These are phyloP conservation scores for Rhodotorula sp. DNA, from an alignment of 1,284 basidiomycete genomes.

Conservation along the genomic window DNA sequence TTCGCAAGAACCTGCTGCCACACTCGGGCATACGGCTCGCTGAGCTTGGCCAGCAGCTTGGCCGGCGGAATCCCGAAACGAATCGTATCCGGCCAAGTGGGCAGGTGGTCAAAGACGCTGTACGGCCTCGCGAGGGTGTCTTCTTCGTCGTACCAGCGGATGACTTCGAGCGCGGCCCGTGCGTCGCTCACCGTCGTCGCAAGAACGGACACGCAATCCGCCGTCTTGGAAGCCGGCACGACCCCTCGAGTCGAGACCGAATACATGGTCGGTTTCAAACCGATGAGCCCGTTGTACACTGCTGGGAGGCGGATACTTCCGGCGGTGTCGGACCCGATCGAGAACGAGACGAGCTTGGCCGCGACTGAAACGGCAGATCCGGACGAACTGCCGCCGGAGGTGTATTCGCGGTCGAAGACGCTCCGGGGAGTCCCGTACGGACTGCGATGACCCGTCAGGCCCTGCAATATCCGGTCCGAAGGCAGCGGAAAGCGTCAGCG, in stretches of 20 bases:
- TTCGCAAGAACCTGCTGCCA: background rate
- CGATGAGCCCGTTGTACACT: slow-evolving; percentile 19
- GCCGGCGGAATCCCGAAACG: slow-evolving; percentile 2
- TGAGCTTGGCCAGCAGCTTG: slow-evolving; percentile 1
- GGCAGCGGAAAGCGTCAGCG: too few species aligned
- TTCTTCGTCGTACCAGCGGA: slow-evolving; percentile 11
- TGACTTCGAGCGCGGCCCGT: slow-evolving; percentile 1
- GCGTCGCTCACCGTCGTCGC: slow-evolving; percentile 11
- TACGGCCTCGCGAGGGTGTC: slow-evolving; percentile 4
- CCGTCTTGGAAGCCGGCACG: slow-evolving; percentile 14
- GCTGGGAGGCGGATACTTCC: slow-evolving; percentile 21
- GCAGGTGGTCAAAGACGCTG: background rate
- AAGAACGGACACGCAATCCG: slow-evolving; percentile 17
- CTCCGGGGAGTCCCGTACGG: slow-evolving; percentile 15
- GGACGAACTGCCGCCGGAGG: slow-evolving; percentile 9
- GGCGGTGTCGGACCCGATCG: slow-evolving; percentile 24
- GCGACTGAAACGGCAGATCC: slow-evolving; percentile 21
- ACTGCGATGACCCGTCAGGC: slow-evolving; percentile 7
- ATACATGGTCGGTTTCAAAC: slow-evolving; percentile 19
- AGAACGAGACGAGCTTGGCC: slow-evolving; percentile 6
- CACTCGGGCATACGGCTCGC: slow-evolving; percentile 1
- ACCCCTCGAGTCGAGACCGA: slow-evolving; percentile 11
- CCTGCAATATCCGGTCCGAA: background rate
- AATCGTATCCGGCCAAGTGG: background rate
- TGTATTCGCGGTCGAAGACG: slow-evolving; percentile 9